Base-by-base conservation (phyloP, 208 protist genomes). In the Crithidia mellificae region DNA sequence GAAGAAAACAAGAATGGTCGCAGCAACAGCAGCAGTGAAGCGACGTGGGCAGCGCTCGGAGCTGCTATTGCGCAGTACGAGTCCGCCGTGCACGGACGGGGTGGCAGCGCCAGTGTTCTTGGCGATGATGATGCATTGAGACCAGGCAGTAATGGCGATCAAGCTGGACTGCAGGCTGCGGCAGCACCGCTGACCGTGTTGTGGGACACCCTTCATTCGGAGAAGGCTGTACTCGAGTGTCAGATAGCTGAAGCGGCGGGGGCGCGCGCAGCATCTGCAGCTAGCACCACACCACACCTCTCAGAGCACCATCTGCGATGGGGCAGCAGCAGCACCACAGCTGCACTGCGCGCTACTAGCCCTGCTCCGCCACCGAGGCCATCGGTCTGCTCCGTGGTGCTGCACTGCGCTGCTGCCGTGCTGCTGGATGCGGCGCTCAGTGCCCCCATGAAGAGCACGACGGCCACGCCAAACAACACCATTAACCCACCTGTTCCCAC, bases 371-470 rank as follows among this genome's bases (percentile, higher is more conserved):
- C 19, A n/a, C 58, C 25, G 29, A 27, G 41, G 30, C 58, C 46
- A 7, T 20, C 58, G 2, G 70, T 64, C 46, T 87, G 75, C 70
- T 79, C 76, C 3, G 74, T 90, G 25, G 73, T 73, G 49, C 50
- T 90, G 68, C 67, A 75, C 51, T 68, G 80, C n/a, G 46, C 46
- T 43, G 71, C 70, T 15, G 81, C 77, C 11, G 52, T 90, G 29
- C 59, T 64, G 27, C 30, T 64, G 32, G n/a, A n/a, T n/a, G n/a
- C n/a, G n/a, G n/a, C n/a, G n/a, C n/a, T n/a, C n/a, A n/a, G n/a
- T n/a, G n/a, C n/a, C n/a, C n/a, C n/a, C n/a, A n/a, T n/a, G n/a
- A n/a, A n/a, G n/a, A n/a, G n/a, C n/a, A n/a, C n/a, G n/a, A n/a
- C n/a, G n/a, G n/a, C n/a, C n/a, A n/a, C n/a, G n/a, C n/a, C n/a